Evolutionary conservation across 2,329 filamentous ascomycete genomes (phyloP), one percentile per base, ranked within the genome.

Genomic region (Coniochaeta sp.): DNA sequence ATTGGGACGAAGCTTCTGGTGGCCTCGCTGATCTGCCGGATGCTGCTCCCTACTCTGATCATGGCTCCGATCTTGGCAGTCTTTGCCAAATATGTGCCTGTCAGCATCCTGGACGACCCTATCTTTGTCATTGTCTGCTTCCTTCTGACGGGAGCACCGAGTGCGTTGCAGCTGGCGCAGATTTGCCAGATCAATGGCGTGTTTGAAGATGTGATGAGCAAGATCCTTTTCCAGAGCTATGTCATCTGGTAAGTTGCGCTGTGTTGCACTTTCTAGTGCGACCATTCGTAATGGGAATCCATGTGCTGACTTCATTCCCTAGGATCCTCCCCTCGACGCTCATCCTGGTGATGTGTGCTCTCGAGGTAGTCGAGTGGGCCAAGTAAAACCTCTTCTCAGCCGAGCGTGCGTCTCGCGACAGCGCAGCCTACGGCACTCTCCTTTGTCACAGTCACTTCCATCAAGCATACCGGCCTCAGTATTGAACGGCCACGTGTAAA

Each of bases 121-220:
- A 99, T 99, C 68, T 99, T 99, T 74, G 88, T 99, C 66, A 91
- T 99, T 66, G 95, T 99, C 38, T 97, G 93, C 76, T 99, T 98
- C 82, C 80, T 99, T 65, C 89, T 99, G 66, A 93, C 91, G 0
- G 95, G 95, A 38, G 95, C 95, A 3, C 95, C 95, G 6, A 96
- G 89, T 64, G 95, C 95, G 28, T 80, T 99, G 64, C 95, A 99
- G 76, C 79, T 99, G 70, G 93, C 95, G 7, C 95, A 99, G 77
- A 99, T 99, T 63, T 99, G 95, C 77, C 95, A 98, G 81, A 90
- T 98, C 77, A 99, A 99, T 75, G 89, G 89, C 64, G 95, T 99
- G 11, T 99, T 91, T 73, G 93, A 98, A 79, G 86, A 89, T 19
- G 91, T 95, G 57, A 98, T 99, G 93, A 90, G 90, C 63, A 90